These are phyloP conservation scores for Gossypium raimondii DNA, from an alignment of 345 rosid species.

Conservation along the genomic window DNA sequence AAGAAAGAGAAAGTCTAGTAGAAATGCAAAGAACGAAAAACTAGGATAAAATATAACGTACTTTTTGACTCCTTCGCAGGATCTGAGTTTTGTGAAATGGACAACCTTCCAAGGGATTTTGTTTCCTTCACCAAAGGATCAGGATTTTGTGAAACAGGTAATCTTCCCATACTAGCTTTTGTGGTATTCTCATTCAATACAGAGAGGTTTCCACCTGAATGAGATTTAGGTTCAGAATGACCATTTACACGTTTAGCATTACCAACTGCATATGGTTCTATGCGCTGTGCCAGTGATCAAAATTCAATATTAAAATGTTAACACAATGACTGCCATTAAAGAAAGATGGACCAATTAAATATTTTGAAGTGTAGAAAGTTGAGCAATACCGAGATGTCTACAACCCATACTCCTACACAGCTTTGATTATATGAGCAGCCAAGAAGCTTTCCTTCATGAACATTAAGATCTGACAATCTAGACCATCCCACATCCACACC, in stretches of 20 bases:
- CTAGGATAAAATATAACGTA: constrained; percentile 28
- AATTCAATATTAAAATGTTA: constrained; percentile 20
- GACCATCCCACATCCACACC: constrained; percentile 99
- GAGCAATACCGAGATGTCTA: constrained; percentile 75
- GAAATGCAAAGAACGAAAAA: not conserved
- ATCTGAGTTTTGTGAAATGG: constrained; percentile 83
- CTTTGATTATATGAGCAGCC: constrained; percentile 98
- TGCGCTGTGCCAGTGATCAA: constrained; percentile 43
- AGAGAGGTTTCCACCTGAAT: constrained; percentile 51
- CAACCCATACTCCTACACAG: constrained; percentile 99
- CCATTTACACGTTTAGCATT: constrained; percentile 43
- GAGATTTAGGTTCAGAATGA: constrained; percentile 56
- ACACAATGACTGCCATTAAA: constrained; percentile 19
- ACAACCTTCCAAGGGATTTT: constrained; percentile 71
- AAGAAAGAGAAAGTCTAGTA: not conserved
- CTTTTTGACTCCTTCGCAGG: constrained; percentile 67
- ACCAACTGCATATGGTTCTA: constrained; percentile 65
- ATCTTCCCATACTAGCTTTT: constrained; percentile 51
- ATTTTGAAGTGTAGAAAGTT: constrained; percentile 1
- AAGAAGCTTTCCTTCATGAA: constrained; percentile 96
- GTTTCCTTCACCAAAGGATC: constrained; percentile 60
- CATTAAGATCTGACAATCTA: constrained; percentile 85
- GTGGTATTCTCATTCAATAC: constrained; percentile 52
- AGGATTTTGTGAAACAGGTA: constrained; percentile 49
- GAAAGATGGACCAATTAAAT: constrained; percentile 7